Conservation (phyloP, 257 asterid species). For the Ligustrum vulgare region DNA sequence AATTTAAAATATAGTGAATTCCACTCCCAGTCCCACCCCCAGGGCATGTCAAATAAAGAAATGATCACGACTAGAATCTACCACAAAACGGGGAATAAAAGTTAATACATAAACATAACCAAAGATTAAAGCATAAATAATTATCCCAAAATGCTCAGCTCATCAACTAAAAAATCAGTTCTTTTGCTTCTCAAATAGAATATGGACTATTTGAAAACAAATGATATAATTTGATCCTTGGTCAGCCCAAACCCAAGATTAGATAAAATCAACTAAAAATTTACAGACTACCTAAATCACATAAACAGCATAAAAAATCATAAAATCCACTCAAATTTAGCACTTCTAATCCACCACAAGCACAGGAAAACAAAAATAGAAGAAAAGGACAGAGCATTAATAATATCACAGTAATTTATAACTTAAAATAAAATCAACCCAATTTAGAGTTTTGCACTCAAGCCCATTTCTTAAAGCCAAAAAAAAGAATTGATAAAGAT, state of each 20-base stretch:
- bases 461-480: conserved; percentile 22
- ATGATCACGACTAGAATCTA: conserved; percentile 11
- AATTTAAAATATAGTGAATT: not conserved
- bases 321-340: conserved; percentile 17
- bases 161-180: conserved; percentile 18
- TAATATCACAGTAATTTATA: conserved; percentile 19
- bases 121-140: not conserved
- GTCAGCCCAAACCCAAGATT: conserved; percentile 33
- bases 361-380: conserved; percentile 24
- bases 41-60: conserved; percentile 22
- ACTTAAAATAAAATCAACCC: conserved; percentile 18
- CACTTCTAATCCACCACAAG: conserved; percentile 24
- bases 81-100: conserved; percentile 2
- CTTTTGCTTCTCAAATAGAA: conserved; percentile 5
- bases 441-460: conserved; percentile 26
- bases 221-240: conserved; percentile 14
- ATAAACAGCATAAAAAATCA: conserved; percentile 2
- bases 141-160: not conserved
- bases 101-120: conserved; percentile 3
- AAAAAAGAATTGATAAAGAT: not conserved
- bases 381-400: conserved; percentile 34
- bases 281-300: conserved; percentile 15
- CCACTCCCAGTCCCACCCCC: not conserved
- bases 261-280: conserved; percentile 18
- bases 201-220: conserved; percentile 1